Evolutionary conservation across 805 yeast species (phyloP), one percentile per base, ranked within the genome.

Genomic region (Pichia paraexigua): DNA sequence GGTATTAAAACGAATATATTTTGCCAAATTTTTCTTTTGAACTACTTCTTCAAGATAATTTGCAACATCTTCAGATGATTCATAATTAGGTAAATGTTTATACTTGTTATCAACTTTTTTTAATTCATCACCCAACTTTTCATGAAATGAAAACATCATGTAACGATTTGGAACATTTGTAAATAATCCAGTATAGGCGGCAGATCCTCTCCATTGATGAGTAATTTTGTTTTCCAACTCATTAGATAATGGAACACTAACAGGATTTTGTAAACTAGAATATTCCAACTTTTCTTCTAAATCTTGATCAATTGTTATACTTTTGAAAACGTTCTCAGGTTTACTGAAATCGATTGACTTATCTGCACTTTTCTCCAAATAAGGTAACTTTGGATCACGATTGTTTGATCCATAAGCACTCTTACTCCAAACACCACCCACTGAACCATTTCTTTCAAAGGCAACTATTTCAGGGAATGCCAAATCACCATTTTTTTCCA

Each of bases 371-470:
- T n/a, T 32, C 9, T 24, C 37, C 8, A 35, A 9, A 2, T 15
- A 2, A 28, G 66, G 60, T 17, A 53, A 41, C 22, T 63, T 54
- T 13, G 66, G 63, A 55, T 65, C 60, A 13, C 46, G 41, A 32
- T 53, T 51, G 43, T 58, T 45, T 39, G 48, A 35, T 17, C 53
- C 56, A 28, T 46, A 50, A 0, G 49, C 46, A n/a, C 54, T 28
- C 43, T 45, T 54, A 15, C 65, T 45, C 77, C 78, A 74, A 28
- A 71, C 67, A 9, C 77, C 77, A 27, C 77, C 78, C n/a, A 70
- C 61, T 13, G 58, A 55, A 4, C 56, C 53, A 45, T 71, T 68
- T 53, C 71, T 71, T 58, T 74, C 77, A 58, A 72, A 73, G 1
- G 66, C 71, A 10, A 69, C 72, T 15, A 72, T 53, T 25, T 65